Evolutionary conservation across 768 basidiomycete genomes (phyloP).

Genomic region (Agaricus bisporus): DNA sequence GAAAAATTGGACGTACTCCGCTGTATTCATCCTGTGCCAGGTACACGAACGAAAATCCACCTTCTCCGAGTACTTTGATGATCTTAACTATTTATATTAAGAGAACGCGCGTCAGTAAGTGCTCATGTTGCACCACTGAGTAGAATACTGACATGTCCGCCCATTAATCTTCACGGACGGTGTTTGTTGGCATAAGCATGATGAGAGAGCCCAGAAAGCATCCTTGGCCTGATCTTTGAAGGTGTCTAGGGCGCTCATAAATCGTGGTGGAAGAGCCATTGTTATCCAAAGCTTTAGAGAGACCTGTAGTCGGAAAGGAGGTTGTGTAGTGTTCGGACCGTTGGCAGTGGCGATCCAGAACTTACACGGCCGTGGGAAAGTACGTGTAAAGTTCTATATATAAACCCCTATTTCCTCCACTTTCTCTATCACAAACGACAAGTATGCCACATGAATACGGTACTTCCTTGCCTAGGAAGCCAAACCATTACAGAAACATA

Average conservation of each 20-base stretch:
- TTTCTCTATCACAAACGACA: no score
- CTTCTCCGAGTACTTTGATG: conserved; percentile 89
- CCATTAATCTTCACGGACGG: conserved; percentile 95
- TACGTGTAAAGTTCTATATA: no score
- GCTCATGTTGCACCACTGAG: neutral
- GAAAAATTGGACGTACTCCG: conserved; percentile 47
- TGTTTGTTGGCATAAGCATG: conserved; percentile 74
- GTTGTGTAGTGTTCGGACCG: neutral
- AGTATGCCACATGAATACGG: no score
- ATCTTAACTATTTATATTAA: conserved; percentile 65
- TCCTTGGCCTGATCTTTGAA: conserved; percentile 76
- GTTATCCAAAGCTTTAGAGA: neutral
- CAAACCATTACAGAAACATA: no score
- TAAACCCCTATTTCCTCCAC: no score
- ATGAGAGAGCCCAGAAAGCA: conserved; percentile 74
- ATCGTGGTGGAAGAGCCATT: conserved; percentile 30
- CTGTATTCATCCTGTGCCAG: conserved; percentile 82
- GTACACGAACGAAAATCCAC: conserved; percentile 92
- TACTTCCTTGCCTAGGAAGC: no score
- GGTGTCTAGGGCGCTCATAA: conserved; percentile 45
- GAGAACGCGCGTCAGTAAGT: conserved; percentile 1
- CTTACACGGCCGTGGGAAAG: no score
- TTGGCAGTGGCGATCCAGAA: no score
- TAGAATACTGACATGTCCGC: conserved; percentile 63
- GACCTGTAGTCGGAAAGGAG: neutral